Evolutionary conservation across 257 asterid species (phyloP), one percentile per base, ranked within the genome.

Genomic region (Solanum habrochaites): DNA sequence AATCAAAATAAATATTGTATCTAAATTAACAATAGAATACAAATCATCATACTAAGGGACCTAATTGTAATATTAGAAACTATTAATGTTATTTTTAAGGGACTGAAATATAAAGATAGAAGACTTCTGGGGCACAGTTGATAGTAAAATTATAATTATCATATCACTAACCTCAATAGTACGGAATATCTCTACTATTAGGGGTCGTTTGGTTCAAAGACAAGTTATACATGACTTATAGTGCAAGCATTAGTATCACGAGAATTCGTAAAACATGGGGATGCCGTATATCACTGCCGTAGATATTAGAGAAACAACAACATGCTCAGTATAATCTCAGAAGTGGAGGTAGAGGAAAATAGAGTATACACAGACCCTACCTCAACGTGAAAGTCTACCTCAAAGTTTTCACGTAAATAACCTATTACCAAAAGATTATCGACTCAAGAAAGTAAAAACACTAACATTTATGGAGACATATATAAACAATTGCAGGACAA

Each of bases 321-420:
- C 29, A 23, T 9, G 4, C 69, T 23, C 3, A 4, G 3, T 60
- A 10, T 62, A 9, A 10, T 23, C 7, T 4, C 31, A 23, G 0
- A 23, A 56, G 64, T 56, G 64, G n/a, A 7, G 11, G 0, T 3
- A 0, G 3, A 60, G 11, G 15, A 60, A 2, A 23, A 0, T 9
- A 60, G 14, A 60, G 69, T 60, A 13, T 60, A 60, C 29, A 0
- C 29, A 21, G 0, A 60, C 7, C 1, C 5, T 60, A 21, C 14
- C 67, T 21, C 13, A 0, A 58, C 62, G 0, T 31, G 32, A 31
- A 31, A 31, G 32, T 31, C 4, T 58, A 20, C 13, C 66, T 58
- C 12, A 0, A 58, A 23, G 0, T 56, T 52, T 0, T 56, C 25
- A 21, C 12, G 67, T 8, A 20, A 6, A 58, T 9, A 21, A 25